Evolutionary conservation across 2,329 filamentous ascomycete species (phyloP), one percentile per base, ranked within the genome.

Genomic region (Talaromyces sp.): DNA sequence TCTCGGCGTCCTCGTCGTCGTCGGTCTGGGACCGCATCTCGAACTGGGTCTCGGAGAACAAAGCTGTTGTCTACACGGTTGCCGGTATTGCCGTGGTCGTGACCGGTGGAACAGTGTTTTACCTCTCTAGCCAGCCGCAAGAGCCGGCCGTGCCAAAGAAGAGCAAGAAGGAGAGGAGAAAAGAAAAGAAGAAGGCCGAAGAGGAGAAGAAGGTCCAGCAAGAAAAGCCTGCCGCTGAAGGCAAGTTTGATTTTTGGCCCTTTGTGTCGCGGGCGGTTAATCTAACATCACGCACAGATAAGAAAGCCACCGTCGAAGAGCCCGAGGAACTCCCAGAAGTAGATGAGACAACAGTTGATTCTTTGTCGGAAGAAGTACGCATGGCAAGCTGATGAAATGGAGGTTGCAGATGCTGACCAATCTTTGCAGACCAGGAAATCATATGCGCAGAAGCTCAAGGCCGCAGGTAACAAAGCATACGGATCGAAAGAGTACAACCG

Each of bases 391-490:
- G 22, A 30, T 53, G 8, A 22, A 28, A 17, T n/a, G 27, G 49
- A 53, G 49, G 19, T 53, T 17, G 36, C 54, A 58, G 13, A 42
- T 55, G 36, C 49, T 62, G 39, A 63, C 39, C 22, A 22, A 30
- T 19, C 44, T 47, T 8, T 53, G 55, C 75, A 93, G 77, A 87
- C 96, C 75, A 88, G 91, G 67, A 92, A 93, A 75, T 87, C 92
- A 61, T 95, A 91, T 76, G 92, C 95, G 36, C 88, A 87, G 62
- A 96, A 96, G 81, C 82, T 99, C 68, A 99, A 99, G 83, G 91
- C 91, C 64, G 90, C 91, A 30, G 95, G 95, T 63, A 99, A 99
- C 84, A 96, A 95, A 80, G 92, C 95, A 8, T 99, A 97, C 72
- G 92, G 92, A 64, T 87, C 88, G 68, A 98, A 97, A 80, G 90